These are phyloP conservation scores for Hortaea sp. DNA, from an alignment of 2,329 filamentous ascomycete genomes.

Conservation along the genomic window DNA sequence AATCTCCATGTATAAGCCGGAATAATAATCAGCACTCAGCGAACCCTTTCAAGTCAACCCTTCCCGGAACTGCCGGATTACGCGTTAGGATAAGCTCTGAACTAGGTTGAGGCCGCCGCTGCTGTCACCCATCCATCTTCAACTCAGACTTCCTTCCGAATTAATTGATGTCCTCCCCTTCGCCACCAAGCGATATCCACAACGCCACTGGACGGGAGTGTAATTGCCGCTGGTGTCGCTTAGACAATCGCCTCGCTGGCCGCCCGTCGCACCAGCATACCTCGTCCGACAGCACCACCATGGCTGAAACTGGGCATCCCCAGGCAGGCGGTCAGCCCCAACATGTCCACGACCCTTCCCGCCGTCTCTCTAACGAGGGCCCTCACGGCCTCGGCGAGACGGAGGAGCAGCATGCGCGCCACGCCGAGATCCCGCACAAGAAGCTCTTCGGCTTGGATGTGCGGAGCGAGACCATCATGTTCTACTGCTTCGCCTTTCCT, in stretches of 20 bases:
- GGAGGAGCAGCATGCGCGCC: slow-evolving; percentile 18
- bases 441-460: slow-evolving; percentile 21
- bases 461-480: slow-evolving; percentile 16
- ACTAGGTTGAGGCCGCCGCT: too few species aligned
- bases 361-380: slow-evolving; percentile 1
- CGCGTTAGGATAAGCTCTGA: too few species aligned
- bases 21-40: too few species aligned
- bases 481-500: slow-evolving; percentile 21
- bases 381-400: slow-evolving; percentile 18
- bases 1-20: too few species aligned
- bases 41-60: too few species aligned
- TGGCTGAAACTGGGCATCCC: background rate
- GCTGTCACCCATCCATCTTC: too few species aligned
- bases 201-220: background rate
- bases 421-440: slow-evolving; percentile 12
- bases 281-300: background rate
- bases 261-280: background rate
- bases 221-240: background rate
- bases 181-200: background rate
- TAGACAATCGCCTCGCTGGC: background rate
- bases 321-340: background rate
- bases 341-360: slow-evolving; percentile 2
- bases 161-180: background rate
- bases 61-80: too few species aligned
- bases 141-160: too few species aligned